Evolutionary conservation across 441 rosid species (phyloP).

Genomic region (Bruguiera hainesii): DNA sequence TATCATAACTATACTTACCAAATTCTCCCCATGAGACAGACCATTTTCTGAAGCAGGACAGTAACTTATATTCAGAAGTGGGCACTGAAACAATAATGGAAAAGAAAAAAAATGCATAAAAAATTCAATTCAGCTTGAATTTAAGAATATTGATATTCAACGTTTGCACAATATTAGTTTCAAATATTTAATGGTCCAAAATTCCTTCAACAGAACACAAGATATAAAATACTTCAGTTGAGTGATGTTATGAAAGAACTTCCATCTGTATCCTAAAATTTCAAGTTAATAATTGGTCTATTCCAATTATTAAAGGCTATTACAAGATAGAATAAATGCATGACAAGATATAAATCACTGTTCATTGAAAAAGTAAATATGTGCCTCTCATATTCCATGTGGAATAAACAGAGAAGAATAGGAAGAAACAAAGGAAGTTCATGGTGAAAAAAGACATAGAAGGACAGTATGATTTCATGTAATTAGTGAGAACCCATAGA

Average conservation of each 20-base stretch:
- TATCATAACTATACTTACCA: slow-evolving; percentile 49
- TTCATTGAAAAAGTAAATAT: background rate
- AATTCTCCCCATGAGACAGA: slow-evolving; percentile 56
- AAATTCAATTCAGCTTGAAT: slow-evolving; percentile 15
- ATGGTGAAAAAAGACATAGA: slow-evolving; percentile 1
- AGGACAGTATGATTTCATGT: background rate
- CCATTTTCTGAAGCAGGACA: slow-evolving; percentile 84
- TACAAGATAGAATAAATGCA: background rate
- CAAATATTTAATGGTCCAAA: background rate
- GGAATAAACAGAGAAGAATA: background rate
- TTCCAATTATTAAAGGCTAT: slow-evolving; percentile 1
- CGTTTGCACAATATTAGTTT: background rate
- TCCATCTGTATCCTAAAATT: background rate
- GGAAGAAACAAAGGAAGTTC: slow-evolving; percentile 3
- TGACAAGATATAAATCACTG: background rate
- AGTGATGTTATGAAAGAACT: slow-evolving; percentile 7
- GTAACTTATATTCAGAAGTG: slow-evolving; percentile 91
- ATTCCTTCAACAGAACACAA: background rate
- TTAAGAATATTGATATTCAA: slow-evolving; percentile 5
- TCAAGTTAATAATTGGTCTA: background rate
- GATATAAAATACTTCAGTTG: background rate
- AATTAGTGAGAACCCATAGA: background rate
- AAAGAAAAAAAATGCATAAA: slow-evolving; percentile 10
- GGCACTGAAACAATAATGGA: slow-evolving; percentile 53
- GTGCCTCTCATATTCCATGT: background rate